Conservation (phyloP, 2,329 filamentous ascomycete genomes). For the Xylariaceae sp. region DNA sequence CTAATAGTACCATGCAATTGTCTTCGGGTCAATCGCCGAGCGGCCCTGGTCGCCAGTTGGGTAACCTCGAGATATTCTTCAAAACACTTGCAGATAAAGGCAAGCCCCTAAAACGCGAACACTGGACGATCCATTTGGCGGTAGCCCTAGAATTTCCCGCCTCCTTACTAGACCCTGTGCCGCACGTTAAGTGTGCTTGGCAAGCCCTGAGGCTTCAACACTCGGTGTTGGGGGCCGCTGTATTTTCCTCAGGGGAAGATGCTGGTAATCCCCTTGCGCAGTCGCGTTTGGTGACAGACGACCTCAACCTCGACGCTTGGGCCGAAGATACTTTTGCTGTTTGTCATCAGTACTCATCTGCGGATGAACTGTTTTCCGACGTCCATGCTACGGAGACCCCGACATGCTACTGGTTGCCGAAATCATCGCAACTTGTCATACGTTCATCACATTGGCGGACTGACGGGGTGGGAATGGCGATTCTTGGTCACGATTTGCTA, state of each 20-base stretch:
- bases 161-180: background rate
- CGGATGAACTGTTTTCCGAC: background rate
- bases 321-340: background rate
- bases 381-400: constrained; percentile 21
- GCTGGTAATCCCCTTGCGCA: background rate
- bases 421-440: constrained; percentile 22
- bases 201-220: background rate
- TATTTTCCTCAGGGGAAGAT: no score
- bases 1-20: no score
- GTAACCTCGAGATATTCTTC: constrained; percentile 12
- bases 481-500: constrained; percentile 28
- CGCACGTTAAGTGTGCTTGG: background rate
- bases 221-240: background rate
- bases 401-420: constrained; percentile 32
- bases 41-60: background rate
- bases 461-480: constrained; percentile 31
- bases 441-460: constrained; percentile 32
- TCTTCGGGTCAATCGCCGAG: no score
- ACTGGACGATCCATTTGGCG: constrained; percentile 1
- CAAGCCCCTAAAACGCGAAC: constrained; percentile 5
- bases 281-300: background rate
- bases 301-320: background rate
- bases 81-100: background rate
- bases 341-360: background rate
- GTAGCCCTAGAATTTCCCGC: background rate